Evolutionary conservation across 2,329 filamentous ascomycete genomes (phyloP), one percentile per base, ranked within the genome.

Genomic region (Basipetospora chlamydospora): DNA sequence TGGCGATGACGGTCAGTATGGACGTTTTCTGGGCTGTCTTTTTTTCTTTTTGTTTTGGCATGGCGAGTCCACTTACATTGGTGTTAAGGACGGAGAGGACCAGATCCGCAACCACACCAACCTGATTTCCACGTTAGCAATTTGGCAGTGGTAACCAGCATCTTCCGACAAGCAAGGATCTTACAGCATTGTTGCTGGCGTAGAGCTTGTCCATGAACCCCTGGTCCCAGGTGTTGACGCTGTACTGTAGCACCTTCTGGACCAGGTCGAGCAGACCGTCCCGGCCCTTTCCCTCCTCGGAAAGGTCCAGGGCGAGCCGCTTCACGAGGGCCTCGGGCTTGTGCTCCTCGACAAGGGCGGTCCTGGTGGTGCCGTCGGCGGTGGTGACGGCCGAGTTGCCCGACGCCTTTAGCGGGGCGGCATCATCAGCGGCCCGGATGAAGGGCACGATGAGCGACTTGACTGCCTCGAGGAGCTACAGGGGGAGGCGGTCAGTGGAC

Each of bases 141-240:
- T n/a, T n/a, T n/a, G n/a, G n/a, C n/a, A n/a, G n/a, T n/a, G n/a
- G n/a, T n/a, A n/a, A n/a, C n/a, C n/a, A n/a, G n/a, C n/a, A n/a
- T n/a, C n/a, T n/a, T n/a, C n/a, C n/a, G n/a, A n/a, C n/a, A n/a
- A n/a, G n/a, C 16, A 3, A 31, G 10, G 32, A 12, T 57, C 70
- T 41, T 51, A 80, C 77, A 28, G 88, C 80, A 51, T 90, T 90
- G 26, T 84, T 92, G 44, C 79, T 80, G n/a, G 81, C 75, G 56
- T 95, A 96, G 13, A 96, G 66, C 61, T 98, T 96, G 59, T 95
- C 87, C 50, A 96, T 60, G 58, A 96, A 98, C 9, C 88, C 88
- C 57, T 94, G 87, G 50, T 93, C 82, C 83, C 87, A 96, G n/a
- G 88, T 95, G 59, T 98, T 98, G 51, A 96, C 88, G 50, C 81